phyloP scores from a whole-genome alignment of 805 yeast genomes.

The Ogataea dorogensis region DNA sequence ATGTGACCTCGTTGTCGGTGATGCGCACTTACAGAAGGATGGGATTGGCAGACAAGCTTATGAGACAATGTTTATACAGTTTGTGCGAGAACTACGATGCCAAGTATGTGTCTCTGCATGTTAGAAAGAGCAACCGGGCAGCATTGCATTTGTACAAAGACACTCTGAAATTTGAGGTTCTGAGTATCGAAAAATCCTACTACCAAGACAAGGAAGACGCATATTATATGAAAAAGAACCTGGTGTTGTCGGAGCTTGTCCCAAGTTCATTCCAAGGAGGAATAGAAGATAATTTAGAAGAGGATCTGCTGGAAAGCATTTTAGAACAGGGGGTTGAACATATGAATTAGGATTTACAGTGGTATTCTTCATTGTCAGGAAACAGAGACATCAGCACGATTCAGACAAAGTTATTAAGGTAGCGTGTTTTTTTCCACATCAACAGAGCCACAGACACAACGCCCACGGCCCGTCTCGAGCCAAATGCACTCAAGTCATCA shows the following conservation, averaged over 20 bases:
- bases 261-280: conserved; percentile 56
- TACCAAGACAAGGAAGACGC: conserved; percentile 99
- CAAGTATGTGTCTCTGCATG: conserved; percentile 85
- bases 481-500: conserved; percentile 99
- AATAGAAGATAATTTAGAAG: conserved; percentile 54
- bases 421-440: conserved; percentile 99
- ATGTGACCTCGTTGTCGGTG: conserved; percentile 89
- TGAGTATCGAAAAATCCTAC: conserved; percentile 80
- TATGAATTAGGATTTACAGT: not conserved
- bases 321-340: conserved; percentile 15
- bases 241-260: conserved; percentile 57
- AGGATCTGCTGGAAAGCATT: conserved; percentile 43
- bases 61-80: conserved; percentile 77
- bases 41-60: conserved; percentile 90
- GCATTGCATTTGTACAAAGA: conserved; percentile 90
- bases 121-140: conserved; percentile 88
- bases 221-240: conserved; percentile 81
- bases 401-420: conserved; percentile 80
- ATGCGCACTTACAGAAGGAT: conserved; percentile 93
- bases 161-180: conserved; percentile 78
- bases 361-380: conserved; percentile 9
- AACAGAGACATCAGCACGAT: conserved; percentile 7
- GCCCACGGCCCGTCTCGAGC: conserved; percentile 77
- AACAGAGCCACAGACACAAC: conserved; percentile 48
- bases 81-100: conserved; percentile 80